A percentile compares a stretch with the other conserved stretches of the same genome.
Conservation (phyloP, 352 stramenopile genomes). For the Phytophthora tubulina region DNA sequence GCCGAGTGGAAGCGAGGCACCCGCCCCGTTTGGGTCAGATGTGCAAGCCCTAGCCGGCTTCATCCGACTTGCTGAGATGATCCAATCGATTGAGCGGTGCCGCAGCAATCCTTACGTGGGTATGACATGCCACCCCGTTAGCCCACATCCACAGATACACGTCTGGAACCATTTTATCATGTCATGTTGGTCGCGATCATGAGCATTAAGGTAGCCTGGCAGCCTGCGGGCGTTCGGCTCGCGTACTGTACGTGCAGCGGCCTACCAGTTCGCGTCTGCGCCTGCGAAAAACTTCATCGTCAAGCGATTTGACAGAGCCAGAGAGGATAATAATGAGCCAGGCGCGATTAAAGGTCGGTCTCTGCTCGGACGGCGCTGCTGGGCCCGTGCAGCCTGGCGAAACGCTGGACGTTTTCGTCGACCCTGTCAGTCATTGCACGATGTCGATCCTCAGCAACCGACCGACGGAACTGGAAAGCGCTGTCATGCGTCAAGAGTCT, state of each 20-base stretch:
- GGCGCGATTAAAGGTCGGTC: slow-evolving; percentile 5
- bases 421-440: slow-evolving; percentile 6
- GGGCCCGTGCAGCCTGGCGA: not conserved
- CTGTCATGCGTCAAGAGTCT: slow-evolving; percentile 15
- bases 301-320: slow-evolving; percentile 24
- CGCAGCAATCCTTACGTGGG: slow-evolving; percentile 9
- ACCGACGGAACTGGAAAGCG: not conserved
- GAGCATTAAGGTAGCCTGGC: not conserved
- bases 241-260: too few relatives aligned
- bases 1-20: slow-evolving; percentile 26
- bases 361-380: not conserved
- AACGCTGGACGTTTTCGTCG: not conserved
- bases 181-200: not conserved
- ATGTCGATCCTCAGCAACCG: slow-evolving; percentile 2
- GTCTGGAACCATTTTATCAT: not conserved
- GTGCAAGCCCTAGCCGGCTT: slow-evolving; percentile 10
- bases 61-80: slow-evolving; percentile 37
- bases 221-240: not conserved
- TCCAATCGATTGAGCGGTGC: slow-evolving; percentile 16
- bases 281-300: slow-evolving; percentile 23
- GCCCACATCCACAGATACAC: not conserved
- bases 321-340: slow-evolving; percentile 28
- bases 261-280: not conserved
- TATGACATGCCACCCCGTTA: slow-evolving; percentile 18
- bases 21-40: slow-evolving; percentile 23